Base-by-base conservation (phyloP, 1,139 yeast genomes). In the Hanseniaspora uvarum region DNA sequence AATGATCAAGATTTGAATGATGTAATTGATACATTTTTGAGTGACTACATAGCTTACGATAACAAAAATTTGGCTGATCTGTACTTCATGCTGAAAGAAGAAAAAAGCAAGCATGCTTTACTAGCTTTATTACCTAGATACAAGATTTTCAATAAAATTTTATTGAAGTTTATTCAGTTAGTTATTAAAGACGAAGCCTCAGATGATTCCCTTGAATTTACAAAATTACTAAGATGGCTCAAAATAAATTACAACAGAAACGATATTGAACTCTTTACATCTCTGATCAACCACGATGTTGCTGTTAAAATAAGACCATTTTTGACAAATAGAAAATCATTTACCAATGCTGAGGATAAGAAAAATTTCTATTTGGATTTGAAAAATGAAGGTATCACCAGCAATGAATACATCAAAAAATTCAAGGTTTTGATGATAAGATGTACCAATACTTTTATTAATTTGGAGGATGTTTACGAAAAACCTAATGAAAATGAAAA, bases 291-390 rank as follows among this genome's bases (percentile, higher is more conserved):
- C 14, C 44, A 31, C 16, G 52, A 48, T 40, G 33, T 48, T 5
- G 43, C 38, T 23, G 21, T 43, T 2, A 48, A 48, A 14, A 30
- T 48, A 18, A 48, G 52, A 48, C 52, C 52, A 8, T 48, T 48
- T 18, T 21, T 48, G 10, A 48, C 52, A 14, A 44, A 44, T n/a
- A 48, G 52, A 40, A 31, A 18, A 14, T 30, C 28, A 10, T 44
- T 30, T 16, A 16, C 23, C 2, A 31, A 43, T 18, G 28, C 37
- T 3, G 46, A 48, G 4, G 46, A 40, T 8, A 48, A 40, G 11
- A 39, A 31, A 10, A 24, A n/a, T 8, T 30, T 39, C 31, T 48
- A 40, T 40, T 16, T 48, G 11, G 46, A 48, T 11, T 33, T 33
- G 19, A 28, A 48, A 18, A 43, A 48, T 12, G 40, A 40, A 24